Conservation (phyloP, 2,329 filamentous ascomycete species). For the Endoconidiophora laricicola region DNA sequence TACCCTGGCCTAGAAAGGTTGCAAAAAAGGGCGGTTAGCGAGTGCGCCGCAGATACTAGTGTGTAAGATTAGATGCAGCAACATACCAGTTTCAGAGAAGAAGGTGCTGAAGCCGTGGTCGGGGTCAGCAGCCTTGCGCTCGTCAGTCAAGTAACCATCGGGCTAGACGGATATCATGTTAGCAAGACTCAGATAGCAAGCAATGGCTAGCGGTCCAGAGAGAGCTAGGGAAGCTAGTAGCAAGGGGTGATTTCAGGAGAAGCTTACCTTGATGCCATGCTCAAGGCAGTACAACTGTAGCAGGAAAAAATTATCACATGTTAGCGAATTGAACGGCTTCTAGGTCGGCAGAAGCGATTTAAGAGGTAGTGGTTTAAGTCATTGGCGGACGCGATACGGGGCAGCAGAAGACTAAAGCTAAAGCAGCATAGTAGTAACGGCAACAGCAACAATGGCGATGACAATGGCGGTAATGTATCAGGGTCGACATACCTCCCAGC, state of each 20-base stretch:
- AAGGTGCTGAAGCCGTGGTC: conserved; percentile 99
- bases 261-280: conserved; percentile 91
- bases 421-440: no score
- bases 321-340: neutral
- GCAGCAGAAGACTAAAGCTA: neutral
- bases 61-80: neutral
- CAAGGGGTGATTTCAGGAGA: conserved; percentile 9
- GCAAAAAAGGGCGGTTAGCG: conserved; percentile 1
- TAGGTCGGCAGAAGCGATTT: neutral
- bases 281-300: conserved; percentile 95
- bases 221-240: neutral
- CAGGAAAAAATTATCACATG: conserved; percentile 2
- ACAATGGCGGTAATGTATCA: neutral
- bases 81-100: conserved; percentile 95
- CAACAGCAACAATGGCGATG: neutral
- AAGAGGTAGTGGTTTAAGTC: neutral
- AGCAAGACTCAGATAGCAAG: neutral
- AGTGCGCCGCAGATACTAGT: neutral
- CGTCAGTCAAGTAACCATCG: conserved; percentile 95
- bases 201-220: neutral
- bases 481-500: conserved; percentile 80
- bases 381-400: neutral
- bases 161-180: conserved; percentile 38
- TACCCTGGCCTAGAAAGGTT: conserved; percentile 61
- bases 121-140: conserved; percentile 82